Base-by-base conservation (phyloP, 805 yeast species). In the Komagataella pastoris region DNA sequence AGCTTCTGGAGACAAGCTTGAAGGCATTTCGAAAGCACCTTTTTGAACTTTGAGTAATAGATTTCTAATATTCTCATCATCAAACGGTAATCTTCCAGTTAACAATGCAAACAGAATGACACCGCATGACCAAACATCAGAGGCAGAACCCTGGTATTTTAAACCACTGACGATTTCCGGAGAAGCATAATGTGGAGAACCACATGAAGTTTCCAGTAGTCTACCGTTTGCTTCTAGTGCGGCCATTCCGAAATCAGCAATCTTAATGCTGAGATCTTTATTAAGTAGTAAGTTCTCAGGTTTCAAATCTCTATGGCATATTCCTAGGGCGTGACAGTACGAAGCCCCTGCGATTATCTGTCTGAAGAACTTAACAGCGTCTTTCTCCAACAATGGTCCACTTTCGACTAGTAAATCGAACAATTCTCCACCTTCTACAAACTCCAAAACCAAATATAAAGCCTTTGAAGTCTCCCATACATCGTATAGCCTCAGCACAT, bases 401-500 rank as follows among this genome's bases (percentile, higher is more conserved):
- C 77, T 76, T 57, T 76, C 79, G 5, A 85, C 88, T 52, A 86
- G 68, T 55, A 81, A 74, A 60, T 86, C 93, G 58, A 86, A 86
- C 51, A 86, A 68, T 65, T 86, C 95, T 54, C 95, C 95, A n/a
- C 93, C 91, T 65, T 86, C 90, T 36, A 86, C 91, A 63, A 85
- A 86, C 62, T 86, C 95, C 50, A 86, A 68, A 14, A 86, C 88
- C 56, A 86, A 65, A 60, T 83, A 86, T 53, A 93, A 73, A 54
- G 91, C 96, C 61, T 88, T 88, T 57, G 88, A 83, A 57, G 95
- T 91, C 67, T 93, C 99, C 98, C 98, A 93, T 21, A 93, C 99
- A 63, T 93, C 99, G 64, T 89, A 93, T 45, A 93, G 72, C 23
- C 93, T 85, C 78, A 93, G 81, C 21, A 93, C 93, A 61, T 93